These are phyloP conservation scores for Arxiozyma heterogenica DNA, from an alignment of 1,139 yeast species.

Conservation along the genomic window DNA sequence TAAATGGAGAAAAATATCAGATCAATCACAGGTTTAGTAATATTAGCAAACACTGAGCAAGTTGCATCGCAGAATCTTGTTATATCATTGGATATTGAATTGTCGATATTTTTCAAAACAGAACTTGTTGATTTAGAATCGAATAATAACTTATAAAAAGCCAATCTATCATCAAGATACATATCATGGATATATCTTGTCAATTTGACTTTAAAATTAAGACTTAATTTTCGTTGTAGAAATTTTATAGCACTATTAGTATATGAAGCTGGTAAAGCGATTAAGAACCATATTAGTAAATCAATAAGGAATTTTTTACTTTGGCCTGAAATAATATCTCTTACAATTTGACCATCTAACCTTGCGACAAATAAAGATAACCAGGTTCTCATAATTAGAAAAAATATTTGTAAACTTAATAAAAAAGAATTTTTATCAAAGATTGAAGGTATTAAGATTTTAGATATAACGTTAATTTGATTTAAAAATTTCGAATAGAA, in stretches of 20 bases:
- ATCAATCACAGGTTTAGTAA: conserved; percentile 89
- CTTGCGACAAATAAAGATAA: conserved; percentile 77
- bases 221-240: conserved; percentile 65
- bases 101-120: conserved; percentile 45
- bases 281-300: conserved; percentile 73
- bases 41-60: conserved; percentile 73
- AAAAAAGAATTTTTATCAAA: conserved; percentile 60
- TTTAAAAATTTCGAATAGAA: conserved; percentile 62
- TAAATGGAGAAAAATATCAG: conserved; percentile 80
- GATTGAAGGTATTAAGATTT: conserved; percentile 68
- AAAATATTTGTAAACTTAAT: conserved; percentile 62
- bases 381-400: conserved; percentile 78
- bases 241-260: conserved; percentile 86
- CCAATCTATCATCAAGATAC: conserved; percentile 72
- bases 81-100: conserved; percentile 41
- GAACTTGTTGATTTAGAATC: conserved; percentile 33
- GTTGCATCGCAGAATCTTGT: conserved; percentile 50
- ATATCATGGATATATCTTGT: conserved; percentile 85
- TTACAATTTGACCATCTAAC: conserved; percentile 85
- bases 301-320: conserved; percentile 70
- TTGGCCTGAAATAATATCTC: conserved; percentile 77
- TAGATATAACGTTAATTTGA: conserved; percentile 71
- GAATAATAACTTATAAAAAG: conserved; percentile 65
- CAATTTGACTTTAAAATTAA: conserved; percentile 77
- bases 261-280: conserved; percentile 90